Base-by-base conservation (phyloP, 2,329 filamentous ascomycete genomes). In the Ascomycota sp. region DNA sequence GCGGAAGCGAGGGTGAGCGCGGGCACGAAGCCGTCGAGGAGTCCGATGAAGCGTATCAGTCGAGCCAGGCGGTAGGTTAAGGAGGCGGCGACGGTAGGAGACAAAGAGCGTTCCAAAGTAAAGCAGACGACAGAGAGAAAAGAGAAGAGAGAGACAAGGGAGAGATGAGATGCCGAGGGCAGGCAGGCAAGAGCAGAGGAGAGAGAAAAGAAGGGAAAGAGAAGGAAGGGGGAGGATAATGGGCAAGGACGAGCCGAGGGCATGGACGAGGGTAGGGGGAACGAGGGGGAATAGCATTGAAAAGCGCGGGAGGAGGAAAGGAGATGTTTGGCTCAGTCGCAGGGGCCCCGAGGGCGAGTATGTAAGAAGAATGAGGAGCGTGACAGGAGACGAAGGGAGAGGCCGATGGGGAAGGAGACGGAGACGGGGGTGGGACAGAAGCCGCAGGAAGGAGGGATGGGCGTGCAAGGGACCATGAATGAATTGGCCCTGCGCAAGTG, bases 151-250 rank as follows among this genome's bases (percentile, higher is more conserved):
- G 9, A 7, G 27, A 13, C 25, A 26, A 32, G 33, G 36, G 39
- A 40, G 25, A 31, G 32, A 35, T 29, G 27, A 33, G 29, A 33
- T 34, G 31, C 34, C 27, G 32, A 31, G 12, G 16, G 16, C 16
- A 31, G 12, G 16, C 12, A 7, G 30, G 12, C 3, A 21, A 25
- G 16, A 9, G 10, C 3, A 25, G 27, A n/a, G 25, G 16, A 29
- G 29, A 36, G 34, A 38, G 39, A 30, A 40, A 37, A 37, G 37
- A 39, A 38, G 32, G 35, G 36, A 39, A 36, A 28, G 37, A 40
- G 36, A 30, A 38, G 36, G 37, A 39, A 39, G 41, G 40, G 33
- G 40, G 29, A 28, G 37, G 35, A 33, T 39, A 32, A 39, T n/a
- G n/a, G n/a, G n/a, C n/a, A n/a, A n/a, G n/a, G n/a, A n/a, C 35